Evolutionary conservation across 352 stramenopile genomes (phyloP).

Genomic region (Phytopythium litorale): DNA sequence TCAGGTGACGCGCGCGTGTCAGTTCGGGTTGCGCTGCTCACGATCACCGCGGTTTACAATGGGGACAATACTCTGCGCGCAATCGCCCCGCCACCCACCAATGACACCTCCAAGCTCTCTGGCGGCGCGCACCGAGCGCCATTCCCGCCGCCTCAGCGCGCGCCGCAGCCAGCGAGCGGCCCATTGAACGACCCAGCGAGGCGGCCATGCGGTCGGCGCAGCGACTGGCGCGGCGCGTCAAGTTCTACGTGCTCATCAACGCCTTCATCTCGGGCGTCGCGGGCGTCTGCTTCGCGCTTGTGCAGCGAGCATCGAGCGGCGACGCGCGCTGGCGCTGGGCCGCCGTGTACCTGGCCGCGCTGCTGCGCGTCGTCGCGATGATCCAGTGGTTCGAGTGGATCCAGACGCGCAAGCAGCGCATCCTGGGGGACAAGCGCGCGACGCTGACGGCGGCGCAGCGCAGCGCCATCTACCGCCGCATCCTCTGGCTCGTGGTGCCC

Average conservation of each 20-base stretch:
- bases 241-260: constrained; percentile 84
- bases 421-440: constrained; percentile 56
- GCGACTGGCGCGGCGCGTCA: constrained; percentile 44
- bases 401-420: constrained; percentile 59
- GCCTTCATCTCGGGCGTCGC: constrained; percentile 69
- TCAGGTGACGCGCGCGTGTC: neutral
- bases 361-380: constrained; percentile 58
- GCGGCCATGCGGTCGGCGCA: neutral
- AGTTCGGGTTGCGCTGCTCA: neutral
- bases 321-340: neutral
- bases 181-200: neutral
- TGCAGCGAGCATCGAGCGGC: neutral
- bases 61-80: neutral
- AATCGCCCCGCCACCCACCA: neutral
- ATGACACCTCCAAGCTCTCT: neutral
- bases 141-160: neutral
- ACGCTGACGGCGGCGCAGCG: constrained; percentile 38
- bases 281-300: constrained; percentile 19
- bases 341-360: constrained; percentile 34
- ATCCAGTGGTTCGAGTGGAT: constrained; percentile 83
- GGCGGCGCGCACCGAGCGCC: neutral
- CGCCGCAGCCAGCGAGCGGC: neutral
- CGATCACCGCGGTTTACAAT: neutral
- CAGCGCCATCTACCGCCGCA: constrained; percentile 47
- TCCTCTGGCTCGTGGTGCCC: constrained; percentile 62